A percentile compares a stretch with the other conserved stretches of the same genome.
Conservation (phyloP, 78 protist species). For the Speleostelium caveatum region DNA sequence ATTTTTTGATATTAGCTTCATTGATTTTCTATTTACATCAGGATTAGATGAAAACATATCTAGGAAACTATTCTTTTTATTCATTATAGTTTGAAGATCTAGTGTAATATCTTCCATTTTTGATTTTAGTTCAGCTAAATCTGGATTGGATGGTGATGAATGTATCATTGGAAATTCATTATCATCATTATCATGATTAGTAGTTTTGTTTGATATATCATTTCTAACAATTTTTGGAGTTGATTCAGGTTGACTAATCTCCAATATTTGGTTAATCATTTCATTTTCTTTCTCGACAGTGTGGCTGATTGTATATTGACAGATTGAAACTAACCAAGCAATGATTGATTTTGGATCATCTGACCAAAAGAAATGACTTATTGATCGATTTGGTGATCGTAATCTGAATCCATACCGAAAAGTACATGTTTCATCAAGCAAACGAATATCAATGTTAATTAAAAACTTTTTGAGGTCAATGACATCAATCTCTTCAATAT, state of each 20-base stretch:
- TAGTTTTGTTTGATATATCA: too few species aligned
- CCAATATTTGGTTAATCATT: constrained; percentile 74
- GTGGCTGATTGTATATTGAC: not conserved
- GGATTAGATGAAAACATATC: too few species aligned
- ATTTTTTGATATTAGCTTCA: constrained; percentile 20
- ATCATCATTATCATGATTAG: too few species aligned
- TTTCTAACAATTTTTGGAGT: constrained; percentile 34
- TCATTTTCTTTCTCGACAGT: constrained; percentile 49
- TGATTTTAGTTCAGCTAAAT: too few species aligned
- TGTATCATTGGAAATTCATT: too few species aligned
- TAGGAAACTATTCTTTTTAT: too few species aligned
- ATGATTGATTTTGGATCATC: constrained; percentile 51
- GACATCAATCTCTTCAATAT: constrained; percentile 36
- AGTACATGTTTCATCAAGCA: constrained; percentile 21
- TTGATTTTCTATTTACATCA: constrained; percentile 32
- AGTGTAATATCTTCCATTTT: too few species aligned
- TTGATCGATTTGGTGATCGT: constrained; percentile 24
- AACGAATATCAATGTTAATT: constrained; percentile 37
- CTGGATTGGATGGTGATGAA: too few species aligned
- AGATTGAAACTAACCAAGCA: constrained; percentile 56
- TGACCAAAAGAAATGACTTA: constrained; percentile 71
- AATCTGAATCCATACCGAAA: constrained; percentile 51
- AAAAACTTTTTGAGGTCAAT: constrained; percentile 40
- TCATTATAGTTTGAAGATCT: too few species aligned
- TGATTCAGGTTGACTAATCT: constrained; percentile 72